Base-by-base conservation (phyloP, 1,284 basidiomycete genomes). In the Pseudozyma pruni region DNA sequence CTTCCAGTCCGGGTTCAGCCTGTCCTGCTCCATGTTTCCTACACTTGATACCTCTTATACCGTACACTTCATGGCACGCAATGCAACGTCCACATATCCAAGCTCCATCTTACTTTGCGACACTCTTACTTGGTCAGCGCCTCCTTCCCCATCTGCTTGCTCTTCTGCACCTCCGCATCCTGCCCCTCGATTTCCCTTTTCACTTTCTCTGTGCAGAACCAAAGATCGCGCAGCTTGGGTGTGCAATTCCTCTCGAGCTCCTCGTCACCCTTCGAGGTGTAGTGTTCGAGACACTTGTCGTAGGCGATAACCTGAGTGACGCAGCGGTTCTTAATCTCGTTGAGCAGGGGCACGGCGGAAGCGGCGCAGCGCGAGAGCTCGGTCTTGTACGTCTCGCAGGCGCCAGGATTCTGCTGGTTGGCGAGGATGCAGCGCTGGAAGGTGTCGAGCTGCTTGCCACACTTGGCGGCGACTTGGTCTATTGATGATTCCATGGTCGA, bases 391-490 rank as follows among this genome's bases (percentile, higher is more conserved):
- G 34, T 39, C 22, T 64, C 75, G 54, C 79, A 81, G 8, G 57
- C 59, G 0, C 44, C 29, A 0, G 71, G 72, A 45, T 76, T 60
- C 27, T 60, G 55, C 32, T 75, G 69, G 50, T 79, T 76, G 25
- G 73, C 69, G 3, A 80, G 60, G 40, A 81, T 74, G 51, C 79
- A 81, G 25, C 78, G 72, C 47, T 81, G 76, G 53, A 78, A 81
- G 2, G 68, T 72, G 39, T 66, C 68, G 17, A 74, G 71, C 52
- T 74, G 67, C 51, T 70, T 74, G 20, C 58, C 47, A 49, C 71
- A 74, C 50, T 74, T 74, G 43, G 67, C 67, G 8, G 71, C 71
- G 22, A 74, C 71, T 41, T 70, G 68, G 35, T 74, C 71, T 54
- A 74, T 74, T 38, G 61, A 67, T 9, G 55, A 71, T 54, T 71